Conservation (phyloP, 2,329 filamentous ascomycete species). For the Monosporascus ibericus region DNA sequence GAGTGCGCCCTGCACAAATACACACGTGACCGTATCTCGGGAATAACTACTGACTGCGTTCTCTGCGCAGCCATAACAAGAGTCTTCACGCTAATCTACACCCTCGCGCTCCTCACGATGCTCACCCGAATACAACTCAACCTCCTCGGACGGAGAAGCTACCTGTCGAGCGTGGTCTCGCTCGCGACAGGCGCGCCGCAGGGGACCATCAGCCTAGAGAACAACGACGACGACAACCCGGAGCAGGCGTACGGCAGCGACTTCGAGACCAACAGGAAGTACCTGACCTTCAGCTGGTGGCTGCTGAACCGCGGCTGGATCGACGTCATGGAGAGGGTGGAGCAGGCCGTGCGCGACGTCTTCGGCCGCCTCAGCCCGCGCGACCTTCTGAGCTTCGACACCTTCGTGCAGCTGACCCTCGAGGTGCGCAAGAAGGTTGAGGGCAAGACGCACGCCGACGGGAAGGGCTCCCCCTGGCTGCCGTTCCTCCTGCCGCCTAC, state of each 20-base stretch:
- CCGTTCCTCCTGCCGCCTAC: slow-evolving; percentile 73
- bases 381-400: slow-evolving; percentile 77
- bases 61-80: slow-evolving; percentile 68
- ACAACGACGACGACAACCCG: slow-evolving; percentile 82
- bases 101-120: slow-evolving; percentile 79
- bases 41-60: neutral
- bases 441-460: slow-evolving; percentile 43
- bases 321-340: slow-evolving; percentile 73
- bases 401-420: slow-evolving; percentile 72
- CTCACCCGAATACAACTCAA: slow-evolving; percentile 95
- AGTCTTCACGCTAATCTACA: slow-evolving; percentile 88
- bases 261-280: slow-evolving; percentile 92
- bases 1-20: slow-evolving; percentile 28
- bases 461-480: slow-evolving; percentile 64
- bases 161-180: slow-evolving; percentile 90
- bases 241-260: slow-evolving; percentile 85
- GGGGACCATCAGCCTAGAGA: slow-evolving; percentile 81
- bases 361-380: slow-evolving; percentile 86
- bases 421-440: slow-evolving; percentile 83
- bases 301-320: slow-evolving; percentile 85
- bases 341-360: slow-evolving; percentile 78
- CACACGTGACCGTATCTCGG: neutral
- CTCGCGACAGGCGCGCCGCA: slow-evolving; percentile 71
- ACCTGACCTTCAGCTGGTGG: slow-evolving; percentile 98
- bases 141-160: slow-evolving; percentile 89